A percentile compares a stretch with the other conserved stretches of the same genome.
Evolutionary conservation across 1,139 yeast genomes (phyloP).

Genomic region (Pichiaceae sp.): DNA sequence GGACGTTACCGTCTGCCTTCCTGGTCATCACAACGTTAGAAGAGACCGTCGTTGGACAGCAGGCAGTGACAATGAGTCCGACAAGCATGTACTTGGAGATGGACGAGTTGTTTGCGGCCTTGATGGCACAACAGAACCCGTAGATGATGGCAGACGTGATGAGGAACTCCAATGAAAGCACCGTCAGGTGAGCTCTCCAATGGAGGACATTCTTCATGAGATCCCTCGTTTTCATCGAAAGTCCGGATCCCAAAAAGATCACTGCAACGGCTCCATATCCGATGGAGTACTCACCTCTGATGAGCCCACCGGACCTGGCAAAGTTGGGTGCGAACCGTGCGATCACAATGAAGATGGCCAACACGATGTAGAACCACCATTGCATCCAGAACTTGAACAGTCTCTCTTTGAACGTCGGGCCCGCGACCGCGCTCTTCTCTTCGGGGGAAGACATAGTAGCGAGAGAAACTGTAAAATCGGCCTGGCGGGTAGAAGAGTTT

Average conservation of each 20-base stretch:
- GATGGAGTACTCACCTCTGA: constrained; percentile 65
- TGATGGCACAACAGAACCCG: constrained; percentile 66
- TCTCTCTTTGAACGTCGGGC: neutral
- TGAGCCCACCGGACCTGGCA: constrained; percentile 76
- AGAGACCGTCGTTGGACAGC: constrained; percentile 89
- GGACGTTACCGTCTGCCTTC: constrained; percentile 58
- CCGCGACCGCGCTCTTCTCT: too few species aligned
- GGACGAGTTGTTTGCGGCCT: constrained; percentile 42
- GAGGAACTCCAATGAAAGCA: constrained; percentile 59
- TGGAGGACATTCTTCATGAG: constrained; percentile 52
- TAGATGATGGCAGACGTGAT: constrained; percentile 68
- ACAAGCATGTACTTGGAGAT: constrained; percentile 71
- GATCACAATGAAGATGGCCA: constrained; percentile 65
- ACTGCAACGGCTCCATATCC: constrained; percentile 84
- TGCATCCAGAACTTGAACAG: constrained; percentile 12
- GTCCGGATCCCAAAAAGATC: constrained; percentile 72
- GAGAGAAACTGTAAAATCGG: too few species aligned
- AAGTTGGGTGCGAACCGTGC: constrained; percentile 76
- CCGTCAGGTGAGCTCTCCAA: constrained; percentile 79
- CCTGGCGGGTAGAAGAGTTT: too few species aligned
- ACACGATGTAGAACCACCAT: constrained; percentile 63
- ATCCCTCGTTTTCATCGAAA: constrained; percentile 61
- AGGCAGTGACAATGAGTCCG: constrained; percentile 73
- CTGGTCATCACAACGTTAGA: constrained; percentile 84
- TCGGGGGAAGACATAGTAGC: too few species aligned